phyloP scores from a whole-genome alignment of 495 filamentous ascomycete species.

The Saxophila tyrrhenica region DNA sequence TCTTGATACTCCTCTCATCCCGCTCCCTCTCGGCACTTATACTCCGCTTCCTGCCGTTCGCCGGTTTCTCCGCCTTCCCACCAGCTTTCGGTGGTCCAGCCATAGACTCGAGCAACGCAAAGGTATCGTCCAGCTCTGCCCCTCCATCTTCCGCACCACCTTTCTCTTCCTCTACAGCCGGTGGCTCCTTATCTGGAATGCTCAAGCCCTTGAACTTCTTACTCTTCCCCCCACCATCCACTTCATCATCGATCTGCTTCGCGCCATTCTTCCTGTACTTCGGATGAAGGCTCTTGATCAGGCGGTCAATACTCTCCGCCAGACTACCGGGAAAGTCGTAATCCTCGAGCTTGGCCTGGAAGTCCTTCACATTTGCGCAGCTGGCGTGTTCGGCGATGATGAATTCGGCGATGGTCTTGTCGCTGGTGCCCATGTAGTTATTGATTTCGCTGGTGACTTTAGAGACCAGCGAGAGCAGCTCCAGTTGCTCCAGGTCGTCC shows the following conservation, averaged over 20 bases:
- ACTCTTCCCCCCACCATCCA: slow-evolving; percentile 46
- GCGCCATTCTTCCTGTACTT: slow-evolving; percentile 48
- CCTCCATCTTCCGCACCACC: slow-evolving; percentile 27
- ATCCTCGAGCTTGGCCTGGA: slow-evolving; percentile 59
- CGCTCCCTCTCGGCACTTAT: slow-evolving; percentile 47
- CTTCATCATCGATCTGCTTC: slow-evolving; percentile 28
- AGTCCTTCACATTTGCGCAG: slow-evolving; percentile 55
- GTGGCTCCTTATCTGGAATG: slow-evolving; percentile 66
- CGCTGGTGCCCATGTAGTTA: slow-evolving; percentile 84
- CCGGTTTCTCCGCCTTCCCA: slow-evolving; percentile 30
- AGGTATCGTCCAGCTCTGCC: slow-evolving; percentile 71
- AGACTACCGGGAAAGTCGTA: slow-evolving; percentile 84
- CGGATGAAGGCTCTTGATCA: slow-evolving; percentile 84
- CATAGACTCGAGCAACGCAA: slow-evolving; percentile 78
- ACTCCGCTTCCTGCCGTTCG: slow-evolving; percentile 52
- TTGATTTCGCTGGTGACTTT: slow-evolving; percentile 89
- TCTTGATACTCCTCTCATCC: slow-evolving; percentile 37
- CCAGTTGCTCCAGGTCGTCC: slow-evolving; percentile 83
- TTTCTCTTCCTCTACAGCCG: slow-evolving; percentile 28
- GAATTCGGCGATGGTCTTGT: slow-evolving; percentile 92
- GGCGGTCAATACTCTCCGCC: slow-evolving; percentile 78
- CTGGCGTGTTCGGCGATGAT: slow-evolving; percentile 80
- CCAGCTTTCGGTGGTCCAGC: slow-evolving; percentile 50
- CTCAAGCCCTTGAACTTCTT: slow-evolving; percentile 82
- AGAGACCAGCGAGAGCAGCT: slow-evolving; percentile 84